phyloP scores from a whole-genome alignment of 371 early-diverging fungal genomes.

The Actinomucor elegans region DNA sequence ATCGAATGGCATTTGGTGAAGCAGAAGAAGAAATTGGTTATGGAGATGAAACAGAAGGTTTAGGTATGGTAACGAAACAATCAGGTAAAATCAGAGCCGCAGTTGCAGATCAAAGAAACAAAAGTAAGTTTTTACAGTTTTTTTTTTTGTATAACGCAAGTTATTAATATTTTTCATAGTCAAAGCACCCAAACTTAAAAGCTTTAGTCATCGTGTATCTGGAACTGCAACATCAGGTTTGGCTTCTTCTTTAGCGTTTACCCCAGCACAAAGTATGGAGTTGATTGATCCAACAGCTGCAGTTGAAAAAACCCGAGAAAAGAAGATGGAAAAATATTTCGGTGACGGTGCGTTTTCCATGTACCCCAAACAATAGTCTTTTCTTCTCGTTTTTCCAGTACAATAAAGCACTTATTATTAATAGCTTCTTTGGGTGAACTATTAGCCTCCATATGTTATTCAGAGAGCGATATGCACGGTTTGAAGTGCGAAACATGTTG shows the following conservation, averaged over 20 bases:
- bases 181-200: slow-evolving; percentile 64
- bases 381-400: no score
- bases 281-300: slow-evolving; percentile 84
- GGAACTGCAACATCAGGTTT: slow-evolving; percentile 76
- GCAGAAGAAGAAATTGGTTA: slow-evolving; percentile 87
- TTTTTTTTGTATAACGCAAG: no score
- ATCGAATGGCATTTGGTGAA: slow-evolving; percentile 90
- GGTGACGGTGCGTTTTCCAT: slow-evolving; percentile 65
- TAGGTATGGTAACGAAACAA: slow-evolving; percentile 84
- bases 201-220: slow-evolving; percentile 31
- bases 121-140: slow-evolving; percentile 48
- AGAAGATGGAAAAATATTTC: slow-evolving; percentile 84
- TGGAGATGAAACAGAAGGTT: slow-evolving; percentile 80
- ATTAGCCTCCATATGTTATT: no score
- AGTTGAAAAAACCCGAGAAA: slow-evolving; percentile 55
- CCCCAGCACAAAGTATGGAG: slow-evolving; percentile 95
- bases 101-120: slow-evolving; percentile 58
- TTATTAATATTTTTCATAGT: slow-evolving; percentile 26
- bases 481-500: no score
- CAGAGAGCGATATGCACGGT: no score
- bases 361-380: slow-evolving; percentile 18
- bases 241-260: slow-evolving; percentile 90
- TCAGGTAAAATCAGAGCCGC: slow-evolving; percentile 73
- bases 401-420: no score
- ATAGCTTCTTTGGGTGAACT: no score